These are phyloP conservation scores for Papilionanthe hybrid DNA, from an alignment of 116 monocot genomes.

Conservation along the genomic window DNA sequence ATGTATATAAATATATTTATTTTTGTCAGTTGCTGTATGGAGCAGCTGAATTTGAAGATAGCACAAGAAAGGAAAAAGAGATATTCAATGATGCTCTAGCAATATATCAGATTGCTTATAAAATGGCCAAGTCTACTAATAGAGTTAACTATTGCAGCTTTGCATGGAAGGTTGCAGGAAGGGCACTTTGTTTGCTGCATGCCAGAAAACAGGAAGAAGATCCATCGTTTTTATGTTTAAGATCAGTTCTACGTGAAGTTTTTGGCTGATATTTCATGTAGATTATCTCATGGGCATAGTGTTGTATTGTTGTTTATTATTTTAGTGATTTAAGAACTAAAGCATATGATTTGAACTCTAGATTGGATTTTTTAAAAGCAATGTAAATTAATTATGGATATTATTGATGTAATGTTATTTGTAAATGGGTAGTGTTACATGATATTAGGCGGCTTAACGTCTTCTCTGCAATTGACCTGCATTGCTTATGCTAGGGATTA, in stretches of 20 bases:
- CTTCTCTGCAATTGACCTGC: too few relatives aligned
- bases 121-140: slow-evolving; percentile 17
- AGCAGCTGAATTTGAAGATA: slow-evolving; percentile 39
- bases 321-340: too few relatives aligned
- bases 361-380: too few relatives aligned
- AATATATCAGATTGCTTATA: slow-evolving; percentile 49
- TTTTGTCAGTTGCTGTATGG: slow-evolving; percentile 34
- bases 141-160: slow-evolving; percentile 34
- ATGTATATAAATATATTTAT: too few relatives aligned
- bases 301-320: too few relatives aligned
- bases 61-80: slow-evolving; percentile 12
- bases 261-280: slow-evolving; percentile 2
- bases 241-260: slow-evolving; percentile 14
- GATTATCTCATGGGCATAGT: too few relatives aligned
- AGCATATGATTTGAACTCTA: too few relatives aligned
- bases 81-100: slow-evolving; percentile 54
- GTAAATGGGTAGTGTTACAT: too few relatives aligned
- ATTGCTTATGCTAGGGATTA: too few relatives aligned
- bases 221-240: slow-evolving; percentile 7
- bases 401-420: too few relatives aligned
- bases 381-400: too few relatives aligned
- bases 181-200: slow-evolving; percentile 35
- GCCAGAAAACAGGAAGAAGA: slow-evolving; percentile 11
- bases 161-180: slow-evolving; percentile 63
- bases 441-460: too few relatives aligned